phyloP scores from a whole-genome alignment of 1,284 basidiomycete species.

The Sanguinoderma infundibulare region DNA sequence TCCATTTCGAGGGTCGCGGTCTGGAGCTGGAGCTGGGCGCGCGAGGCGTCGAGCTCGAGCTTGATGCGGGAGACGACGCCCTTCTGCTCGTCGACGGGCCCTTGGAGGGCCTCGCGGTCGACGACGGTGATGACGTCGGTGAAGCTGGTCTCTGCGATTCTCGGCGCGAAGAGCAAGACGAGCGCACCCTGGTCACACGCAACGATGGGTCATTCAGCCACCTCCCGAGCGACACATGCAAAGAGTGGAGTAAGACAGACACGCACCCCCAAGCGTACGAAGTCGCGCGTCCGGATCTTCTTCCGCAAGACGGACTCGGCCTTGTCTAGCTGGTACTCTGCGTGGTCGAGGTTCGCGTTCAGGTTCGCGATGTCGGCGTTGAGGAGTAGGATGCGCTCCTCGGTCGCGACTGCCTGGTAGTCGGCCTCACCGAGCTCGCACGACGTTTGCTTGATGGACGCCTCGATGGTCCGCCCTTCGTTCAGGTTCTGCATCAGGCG shows the following conservation, averaged over 20 bases:
- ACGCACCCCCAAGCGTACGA: slow-evolving; percentile 3
- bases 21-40: slow-evolving; percentile 2
- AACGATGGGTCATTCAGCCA: too few relatives aligned
- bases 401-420: neutral
- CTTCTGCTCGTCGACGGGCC: neutral
- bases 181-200: neutral
- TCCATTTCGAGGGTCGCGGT: slow-evolving; percentile 3
- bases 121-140: neutral
- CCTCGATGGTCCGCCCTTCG: neutral
- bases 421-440: neutral
- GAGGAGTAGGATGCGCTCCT: slow-evolving; percentile 1
- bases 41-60: slow-evolving; percentile 6
- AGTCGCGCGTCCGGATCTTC: neutral
- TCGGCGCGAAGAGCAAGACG: neutral
- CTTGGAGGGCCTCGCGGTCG: neutral
- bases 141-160: neutral
- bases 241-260: too few relatives aligned
- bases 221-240: too few relatives aligned
- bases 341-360: neutral
- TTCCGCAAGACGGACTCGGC: slow-evolving; percentile 2
- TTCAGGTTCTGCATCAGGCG: neutral
- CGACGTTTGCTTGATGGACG: slow-evolving; percentile 4
- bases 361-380: neutral
- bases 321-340: neutral
- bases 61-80: neutral